Evolutionary conservation across 768 basidiomycete genomes (phyloP).

Genomic region (Tricholoma furcatifolium): DNA sequence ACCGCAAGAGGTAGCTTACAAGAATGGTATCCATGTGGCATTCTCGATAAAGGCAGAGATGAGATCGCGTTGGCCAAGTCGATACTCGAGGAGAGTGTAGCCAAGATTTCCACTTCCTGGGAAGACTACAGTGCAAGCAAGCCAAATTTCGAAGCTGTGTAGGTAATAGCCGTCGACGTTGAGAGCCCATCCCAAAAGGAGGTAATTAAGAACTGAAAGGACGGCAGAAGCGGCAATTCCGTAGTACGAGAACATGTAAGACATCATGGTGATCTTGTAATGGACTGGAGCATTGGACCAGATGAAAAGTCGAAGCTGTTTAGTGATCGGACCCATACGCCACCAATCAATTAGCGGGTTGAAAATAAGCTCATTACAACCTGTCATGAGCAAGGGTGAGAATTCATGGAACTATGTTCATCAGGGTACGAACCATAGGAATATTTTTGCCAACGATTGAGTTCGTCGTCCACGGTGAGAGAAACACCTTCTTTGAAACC

Average conservation of each 20-base stretch:
- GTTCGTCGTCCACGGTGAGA: slow-evolving; percentile 84
- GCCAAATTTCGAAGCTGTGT: slow-evolving; percentile 72
- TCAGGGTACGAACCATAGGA: slow-evolving; percentile 55
- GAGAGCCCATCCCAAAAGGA: slow-evolving; percentile 61
- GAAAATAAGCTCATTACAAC: slow-evolving; percentile 80
- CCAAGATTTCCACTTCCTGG: slow-evolving; percentile 68
- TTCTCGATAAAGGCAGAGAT: slow-evolving; percentile 56
- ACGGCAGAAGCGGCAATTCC: slow-evolving; percentile 63
- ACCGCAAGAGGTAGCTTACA: slow-evolving; percentile 45
- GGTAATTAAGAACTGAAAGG: slow-evolving; percentile 68
- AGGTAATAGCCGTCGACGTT: slow-evolving; percentile 70
- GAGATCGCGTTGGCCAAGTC: slow-evolving; percentile 56
- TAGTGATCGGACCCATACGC: slow-evolving; percentile 77
- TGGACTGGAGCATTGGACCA: slow-evolving; percentile 79
- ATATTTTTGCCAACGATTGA: slow-evolving; percentile 93
- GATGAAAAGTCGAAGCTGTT: slow-evolving; percentile 72
- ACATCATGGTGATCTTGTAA: slow-evolving; percentile 80
- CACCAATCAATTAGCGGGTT: slow-evolving; percentile 81
- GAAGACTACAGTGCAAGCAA: slow-evolving; percentile 71
- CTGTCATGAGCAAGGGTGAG: slow-evolving; percentile 26
- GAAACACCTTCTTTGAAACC: slow-evolving; percentile 93
- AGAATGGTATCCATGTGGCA: slow-evolving; percentile 68
- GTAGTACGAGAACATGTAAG: slow-evolving; percentile 65
- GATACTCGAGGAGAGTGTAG: slow-evolving; percentile 68
- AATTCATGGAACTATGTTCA: not conserved